Conservation (phyloP, 23 red algal species). For the Chondrus crispus region DNA sequence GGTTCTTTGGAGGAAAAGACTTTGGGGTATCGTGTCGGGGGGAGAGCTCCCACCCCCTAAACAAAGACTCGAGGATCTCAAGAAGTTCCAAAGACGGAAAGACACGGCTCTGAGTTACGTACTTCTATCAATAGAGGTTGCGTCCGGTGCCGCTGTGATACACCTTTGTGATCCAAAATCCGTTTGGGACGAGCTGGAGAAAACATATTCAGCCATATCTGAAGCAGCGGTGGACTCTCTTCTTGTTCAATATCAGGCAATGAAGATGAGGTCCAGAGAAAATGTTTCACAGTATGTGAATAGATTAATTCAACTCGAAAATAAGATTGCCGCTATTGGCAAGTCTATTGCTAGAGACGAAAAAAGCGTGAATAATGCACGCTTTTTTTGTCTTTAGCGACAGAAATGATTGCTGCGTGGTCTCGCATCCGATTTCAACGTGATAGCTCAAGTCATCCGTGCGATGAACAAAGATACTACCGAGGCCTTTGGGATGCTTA, state of each 20-base stretch:
- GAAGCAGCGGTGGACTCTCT: not conserved
- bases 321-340: not conserved
- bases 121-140: not conserved
- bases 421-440: not conserved
- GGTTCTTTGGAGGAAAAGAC: not conserved
- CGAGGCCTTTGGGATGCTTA: not conserved
- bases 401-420: not conserved
- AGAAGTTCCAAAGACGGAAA: no score
- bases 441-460: conserved; percentile 21
- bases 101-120: not conserved
- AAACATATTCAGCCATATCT: not conserved
- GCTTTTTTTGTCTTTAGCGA: no score
- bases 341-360: not conserved
- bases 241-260: not conserved
- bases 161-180: not conserved
- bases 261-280: conserved; percentile 7
- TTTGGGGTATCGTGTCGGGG: not conserved
- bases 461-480: not conserved
- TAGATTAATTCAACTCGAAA: not conserved
- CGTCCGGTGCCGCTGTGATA: conserved; percentile 3
- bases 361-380: no score
- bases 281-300: not conserved
- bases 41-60: no score
- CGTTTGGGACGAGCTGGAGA: not conserved
- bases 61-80: no score